Base-by-base conservation (phyloP, 345 rosid genomes). In the Odontarrhena argentea region DNA sequence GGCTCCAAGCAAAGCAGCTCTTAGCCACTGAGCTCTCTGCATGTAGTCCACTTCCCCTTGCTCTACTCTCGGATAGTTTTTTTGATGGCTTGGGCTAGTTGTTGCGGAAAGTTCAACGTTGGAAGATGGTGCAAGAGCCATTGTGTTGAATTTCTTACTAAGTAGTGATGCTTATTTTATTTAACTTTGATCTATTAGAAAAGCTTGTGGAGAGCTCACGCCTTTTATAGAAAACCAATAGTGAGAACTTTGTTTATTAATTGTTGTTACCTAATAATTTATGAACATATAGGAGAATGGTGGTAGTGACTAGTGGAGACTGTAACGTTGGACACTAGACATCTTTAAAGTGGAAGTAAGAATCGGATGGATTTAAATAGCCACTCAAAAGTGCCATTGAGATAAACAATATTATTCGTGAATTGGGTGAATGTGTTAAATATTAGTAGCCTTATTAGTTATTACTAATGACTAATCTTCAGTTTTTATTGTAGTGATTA, bases 1-100 rank as follows among this genome's bases (percentile, higher is more conserved):
- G 60, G 93, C 87, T 32, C 96, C 96, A 32, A 89, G 78, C 38
- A 89, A 81, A 0, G 93, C 93, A 1, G 96, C 96, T 49, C 96
- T 79, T 8, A 89, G 84, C 93, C 96, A 89, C 59, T 86, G 91
- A 34, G 89, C 87, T 48, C 93, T 79, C 37, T 85, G 82, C 28
- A 85, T 74, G 79, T 81, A 84, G 78, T 89, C 85, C 1, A 70
- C 73, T 51, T 70, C 69, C 40, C 61, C 71, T 9, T 65, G 42
- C 34, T 74, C 73, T 32, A 0, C 71, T 60, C 15, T 60, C 15
- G 76, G 76, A 14, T 4, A 10, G 12, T 1, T 51, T 73, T 65
- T 72, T 22, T 42, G 47, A 34, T 34, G 25, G 8, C 9, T 65
- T 56, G 71, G 70, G 60, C 76, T 72, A 5, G 6, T 72, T 64